Conservation (phyloP, 495 filamentous ascomycete genomes). For the Neurospora cerealis region DNA sequence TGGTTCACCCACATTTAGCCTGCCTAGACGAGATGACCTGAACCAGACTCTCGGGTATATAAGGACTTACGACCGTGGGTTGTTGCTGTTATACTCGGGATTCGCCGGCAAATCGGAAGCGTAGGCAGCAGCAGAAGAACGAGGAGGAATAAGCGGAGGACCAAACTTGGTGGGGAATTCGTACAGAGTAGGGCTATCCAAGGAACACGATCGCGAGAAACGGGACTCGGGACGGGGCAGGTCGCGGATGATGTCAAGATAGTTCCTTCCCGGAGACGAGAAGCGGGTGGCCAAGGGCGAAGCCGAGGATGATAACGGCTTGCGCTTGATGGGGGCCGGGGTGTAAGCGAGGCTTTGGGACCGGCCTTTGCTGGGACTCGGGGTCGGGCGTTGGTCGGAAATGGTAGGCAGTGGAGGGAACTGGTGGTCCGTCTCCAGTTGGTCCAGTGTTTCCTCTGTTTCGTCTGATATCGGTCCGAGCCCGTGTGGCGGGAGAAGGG, state of each 20-base stretch:
- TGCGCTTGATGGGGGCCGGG: constrained; percentile 36
- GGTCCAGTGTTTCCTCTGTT: not conserved
- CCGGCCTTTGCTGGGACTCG: constrained; percentile 19
- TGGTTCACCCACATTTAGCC: constrained; percentile 18
- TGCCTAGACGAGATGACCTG: constrained; percentile 4
- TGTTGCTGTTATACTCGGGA: constrained; percentile 3
- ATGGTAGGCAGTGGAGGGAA: constrained; percentile 15
- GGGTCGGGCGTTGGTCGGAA: constrained; percentile 11
- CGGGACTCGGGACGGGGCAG: constrained; percentile 35
- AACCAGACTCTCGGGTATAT: not conserved
- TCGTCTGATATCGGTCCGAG: not conserved
- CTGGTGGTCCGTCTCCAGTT: not conserved
- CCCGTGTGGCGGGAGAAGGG: not conserved
- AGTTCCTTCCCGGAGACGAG: constrained; percentile 35
- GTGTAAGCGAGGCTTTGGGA: constrained; percentile 23
- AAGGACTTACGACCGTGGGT: constrained; percentile 19
- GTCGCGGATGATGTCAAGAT: constrained; percentile 25
- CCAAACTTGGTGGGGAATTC: constrained; percentile 32
- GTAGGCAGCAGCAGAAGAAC: constrained; percentile 8
- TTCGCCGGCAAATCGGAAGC: constrained; percentile 8
- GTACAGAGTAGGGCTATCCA: constrained; percentile 49
- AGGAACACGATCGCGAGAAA: constrained; percentile 38
- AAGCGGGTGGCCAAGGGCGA: constrained; percentile 39
- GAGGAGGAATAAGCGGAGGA: constrained; percentile 5
- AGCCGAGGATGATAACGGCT: constrained; percentile 44